Base-by-base conservation (phyloP, 139 green algal species). In the Coelastrella sp. region DNA sequence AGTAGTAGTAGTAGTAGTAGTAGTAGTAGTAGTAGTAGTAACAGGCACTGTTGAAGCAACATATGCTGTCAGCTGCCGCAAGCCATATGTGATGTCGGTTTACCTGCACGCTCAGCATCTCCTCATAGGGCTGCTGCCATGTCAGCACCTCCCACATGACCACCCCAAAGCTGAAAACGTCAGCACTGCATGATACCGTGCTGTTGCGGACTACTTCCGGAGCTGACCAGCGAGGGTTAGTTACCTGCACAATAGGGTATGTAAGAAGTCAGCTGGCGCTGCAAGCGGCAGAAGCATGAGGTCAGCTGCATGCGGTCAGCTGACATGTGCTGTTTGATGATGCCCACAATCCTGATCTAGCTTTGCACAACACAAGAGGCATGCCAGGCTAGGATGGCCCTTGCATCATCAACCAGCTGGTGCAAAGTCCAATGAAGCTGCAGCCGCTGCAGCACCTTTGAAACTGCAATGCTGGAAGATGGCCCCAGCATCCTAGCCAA, bases 81-180 rank as follows among this genome's bases (percentile, higher is more conserved):
- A n/a, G n/a, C n/a, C n/a, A n/a, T n/a, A n/a, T n/a, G n/a, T n/a
- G n/a, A n/a, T n/a, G n/a, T n/a, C n/a, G n/a, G n/a, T n/a, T 25
- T 68, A 93, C 89, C 87, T 93, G 87, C 19, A 90, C 82, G 23
- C 64, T 88, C 91, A 92, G 89, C 91, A 94, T 94, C 59, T 94
- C 91, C 80, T 94, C 87, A 87, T 93, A 98, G 4, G 95, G 95
- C 85, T 96, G 90, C 81, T 95, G 89, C 95, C 94, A 98, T 25
- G 95, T 98, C 41, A 97, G 84, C 88, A 98, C 68, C 91, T 94
- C 90, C 89, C 89, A 94, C 90, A 95, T 92, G 43, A 95, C 90
- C 67, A 94, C 88, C 25, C 85, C 90, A 79, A 93, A 95, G 19
- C 80, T 82, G 82, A 87, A 87, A 60, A 88, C 83, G 50, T 91